Percentiles rank a stretch among this genome's conserved stretches.
Evolutionary conservation across 805 yeast species (phyloP).

Genomic region (Candida endomychidarum): DNA sequence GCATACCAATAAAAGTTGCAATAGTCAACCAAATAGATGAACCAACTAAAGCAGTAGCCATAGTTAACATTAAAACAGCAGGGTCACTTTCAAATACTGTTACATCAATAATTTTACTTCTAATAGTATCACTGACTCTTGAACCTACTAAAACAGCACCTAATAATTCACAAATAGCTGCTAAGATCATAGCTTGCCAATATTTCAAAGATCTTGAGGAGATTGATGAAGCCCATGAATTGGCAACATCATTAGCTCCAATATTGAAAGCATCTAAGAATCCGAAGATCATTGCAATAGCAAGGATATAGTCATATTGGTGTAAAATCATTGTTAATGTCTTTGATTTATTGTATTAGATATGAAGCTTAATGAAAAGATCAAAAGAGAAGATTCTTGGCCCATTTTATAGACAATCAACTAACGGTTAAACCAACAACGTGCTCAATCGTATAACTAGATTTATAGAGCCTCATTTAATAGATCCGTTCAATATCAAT

Average conservation of each 20-base stretch:
- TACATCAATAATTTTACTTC: constrained; percentile 60
- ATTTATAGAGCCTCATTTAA: not conserved
- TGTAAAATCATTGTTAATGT: constrained; percentile 35
- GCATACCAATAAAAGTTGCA: constrained; percentile 69
- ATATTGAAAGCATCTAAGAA: constrained; percentile 77
- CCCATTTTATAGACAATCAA: not conserved
- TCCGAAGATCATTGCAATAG: constrained; percentile 67
- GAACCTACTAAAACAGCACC: constrained; percentile 77
- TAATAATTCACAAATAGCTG: constrained; percentile 67
- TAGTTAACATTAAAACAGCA: constrained; percentile 69
- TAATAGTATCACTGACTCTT: constrained; percentile 72
- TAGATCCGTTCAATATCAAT: not conserved
- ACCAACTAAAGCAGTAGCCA: constrained; percentile 75
- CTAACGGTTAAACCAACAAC: not conserved
- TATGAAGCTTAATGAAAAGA: not conserved
- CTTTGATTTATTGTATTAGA: not conserved
- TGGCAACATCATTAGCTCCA: constrained; percentile 82
- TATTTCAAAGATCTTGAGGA: constrained; percentile 67
- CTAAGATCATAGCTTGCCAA: constrained; percentile 75
- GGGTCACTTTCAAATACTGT: constrained; percentile 52
- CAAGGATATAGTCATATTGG: constrained; percentile 70
- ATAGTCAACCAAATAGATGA: constrained; percentile 67
- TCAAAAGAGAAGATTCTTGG: not conserved
- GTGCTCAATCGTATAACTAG: not conserved
- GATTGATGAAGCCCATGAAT: constrained; percentile 75